phyloP scores from a whole-genome alignment of 345 rosid genomes.

The Hypericum androsaemum region DNA sequence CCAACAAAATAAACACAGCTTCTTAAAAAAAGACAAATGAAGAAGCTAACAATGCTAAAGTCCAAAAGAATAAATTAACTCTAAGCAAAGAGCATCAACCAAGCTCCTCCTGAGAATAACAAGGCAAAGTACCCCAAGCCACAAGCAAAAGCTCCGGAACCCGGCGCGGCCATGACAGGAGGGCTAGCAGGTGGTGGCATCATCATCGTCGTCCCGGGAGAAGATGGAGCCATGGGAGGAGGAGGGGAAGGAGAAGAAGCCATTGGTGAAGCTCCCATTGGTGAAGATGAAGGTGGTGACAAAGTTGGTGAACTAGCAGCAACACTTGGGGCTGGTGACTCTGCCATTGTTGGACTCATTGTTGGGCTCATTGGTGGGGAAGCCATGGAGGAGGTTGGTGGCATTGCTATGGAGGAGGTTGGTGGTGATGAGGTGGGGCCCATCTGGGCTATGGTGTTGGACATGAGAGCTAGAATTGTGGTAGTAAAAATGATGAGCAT shows the following conservation, averaged over 20 bases:
- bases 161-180: neutral
- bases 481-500: slow-evolving; percentile 16
- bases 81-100: slow-evolving; percentile 27
- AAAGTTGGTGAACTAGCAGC: too few species aligned
- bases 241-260: too few species aligned
- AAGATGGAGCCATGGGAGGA: too few species aligned
- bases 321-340: too few species aligned
- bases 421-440: slow-evolving; percentile 18
- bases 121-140: slow-evolving; percentile 18
- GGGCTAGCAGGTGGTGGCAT: too few species aligned
- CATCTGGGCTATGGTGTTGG: slow-evolving; percentile 22
- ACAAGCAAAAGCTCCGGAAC: slow-evolving; percentile 19
- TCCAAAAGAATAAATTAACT: neutral
- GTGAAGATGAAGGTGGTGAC: too few species aligned
- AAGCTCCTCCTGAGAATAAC: slow-evolving; percentile 25
- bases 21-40: slow-evolving; percentile 7
- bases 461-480: slow-evolving; percentile 12
- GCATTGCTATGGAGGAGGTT: slow-evolving; percentile 1
- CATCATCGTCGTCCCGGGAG: too few species aligned
- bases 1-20: neutral
- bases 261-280: too few species aligned
- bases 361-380: neutral
- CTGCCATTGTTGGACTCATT: neutral
- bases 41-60: slow-evolving; percentile 22
- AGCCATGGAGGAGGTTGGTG: neutral